Percentiles rank a stretch among this genome's conserved stretches.
These are phyloP conservation scores for Bombardia bombarda DNA, from an alignment of 495 filamentous ascomycete species.

Conservation along the genomic window DNA sequence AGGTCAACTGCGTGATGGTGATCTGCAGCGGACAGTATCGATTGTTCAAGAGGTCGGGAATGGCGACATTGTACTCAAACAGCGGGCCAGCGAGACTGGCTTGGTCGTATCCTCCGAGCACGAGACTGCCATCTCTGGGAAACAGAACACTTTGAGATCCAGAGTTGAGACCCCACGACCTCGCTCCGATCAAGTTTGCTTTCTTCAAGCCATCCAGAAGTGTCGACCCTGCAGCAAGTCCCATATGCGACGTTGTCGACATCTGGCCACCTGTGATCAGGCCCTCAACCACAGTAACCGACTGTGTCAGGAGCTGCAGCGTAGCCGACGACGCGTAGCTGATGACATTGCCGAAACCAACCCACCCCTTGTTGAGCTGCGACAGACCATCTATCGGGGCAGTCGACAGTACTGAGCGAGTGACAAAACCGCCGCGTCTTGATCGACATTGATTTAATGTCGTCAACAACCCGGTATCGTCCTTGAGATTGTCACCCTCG, in stretches of 20 bases:
- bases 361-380: slow-evolving; percentile 6
- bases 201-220: slow-evolving; percentile 6
- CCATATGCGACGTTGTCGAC: slow-evolving; percentile 10
- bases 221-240: slow-evolving; percentile 3
- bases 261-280: slow-evolving; percentile 8
- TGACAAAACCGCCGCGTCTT: slow-evolving; percentile 6
- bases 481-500: slow-evolving; percentile 4
- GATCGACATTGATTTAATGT: slow-evolving; percentile 4
- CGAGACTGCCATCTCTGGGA: slow-evolving; percentile 9
- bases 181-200: slow-evolving; percentile 4
- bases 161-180: slow-evolving; percentile 11
- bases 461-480: not conserved
- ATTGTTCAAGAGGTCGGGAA: not conserved
- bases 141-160: slow-evolving; percentile 9
- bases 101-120: slow-evolving; percentile 11
- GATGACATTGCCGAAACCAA: slow-evolving; percentile 2
- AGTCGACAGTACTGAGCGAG: not conserved
- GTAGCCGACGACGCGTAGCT: slow-evolving; percentile 1
- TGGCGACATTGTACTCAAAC: slow-evolving; percentile 2
- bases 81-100: slow-evolving; percentile 6
- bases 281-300: slow-evolving; percentile 1
- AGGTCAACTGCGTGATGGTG: slow-evolving; percentile 1
- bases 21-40: slow-evolving; percentile 13
- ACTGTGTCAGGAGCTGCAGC: slow-evolving; percentile 2
- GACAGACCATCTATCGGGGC: not conserved